Conservation (phyloP, 2,329 filamentous ascomycete genomes). For the Beauveria rudraprayagi region DNA sequence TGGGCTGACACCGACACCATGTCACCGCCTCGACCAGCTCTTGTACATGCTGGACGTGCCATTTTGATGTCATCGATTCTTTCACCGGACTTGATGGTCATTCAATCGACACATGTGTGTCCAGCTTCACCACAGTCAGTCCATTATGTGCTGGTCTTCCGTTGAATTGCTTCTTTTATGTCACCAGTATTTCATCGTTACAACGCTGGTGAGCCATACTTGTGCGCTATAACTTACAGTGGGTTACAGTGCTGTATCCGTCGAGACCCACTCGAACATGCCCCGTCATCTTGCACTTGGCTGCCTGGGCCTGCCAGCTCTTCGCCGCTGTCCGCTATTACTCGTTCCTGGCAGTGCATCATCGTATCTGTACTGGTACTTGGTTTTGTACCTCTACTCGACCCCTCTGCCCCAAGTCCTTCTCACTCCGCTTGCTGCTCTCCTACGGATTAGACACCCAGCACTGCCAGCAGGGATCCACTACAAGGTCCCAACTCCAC, state of each 20-base stretch:
- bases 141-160: background rate
- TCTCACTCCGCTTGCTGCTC: background rate
- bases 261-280: background rate
- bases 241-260: background rate
- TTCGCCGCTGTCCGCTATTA: background rate
- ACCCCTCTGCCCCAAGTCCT: background rate
- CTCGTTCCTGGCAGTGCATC: background rate
- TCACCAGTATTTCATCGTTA: background rate
- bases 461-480: background rate
- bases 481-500: slow-evolving; percentile 5
- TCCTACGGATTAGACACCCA: background rate
- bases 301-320: background rate
- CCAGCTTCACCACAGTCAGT: background rate
- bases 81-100: no score
- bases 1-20: background rate
- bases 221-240: background rate
- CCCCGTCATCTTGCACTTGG: background rate
- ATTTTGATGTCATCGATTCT: background rate
- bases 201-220: background rate
- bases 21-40: background rate
- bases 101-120: no score
- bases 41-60: background rate
- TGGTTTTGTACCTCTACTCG: background rate
- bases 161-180: background rate
- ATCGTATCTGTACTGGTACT: background rate